phyloP scores from a whole-genome alignment of 2,329 filamentous ascomycete species.

The Penicillium sp. region DNA sequence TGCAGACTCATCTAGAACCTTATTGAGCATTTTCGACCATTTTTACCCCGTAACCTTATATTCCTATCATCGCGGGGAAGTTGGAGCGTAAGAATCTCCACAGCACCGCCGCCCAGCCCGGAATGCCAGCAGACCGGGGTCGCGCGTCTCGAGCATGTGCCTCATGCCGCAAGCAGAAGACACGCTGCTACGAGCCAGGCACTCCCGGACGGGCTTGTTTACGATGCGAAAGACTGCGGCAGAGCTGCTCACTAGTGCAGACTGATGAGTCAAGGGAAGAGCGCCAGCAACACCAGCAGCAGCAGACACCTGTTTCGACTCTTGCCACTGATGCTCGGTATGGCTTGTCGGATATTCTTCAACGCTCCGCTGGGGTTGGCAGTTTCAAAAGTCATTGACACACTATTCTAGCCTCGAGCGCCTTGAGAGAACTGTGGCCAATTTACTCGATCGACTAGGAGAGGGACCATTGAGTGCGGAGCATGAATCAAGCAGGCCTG shows the following conservation, averaged over 20 bases:
- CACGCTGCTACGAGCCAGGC: slow-evolving; percentile 43
- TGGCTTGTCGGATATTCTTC: background rate
- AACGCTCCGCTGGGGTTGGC: background rate
- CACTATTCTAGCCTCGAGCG: slow-evolving; percentile 14
- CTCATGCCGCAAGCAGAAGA: slow-evolving; percentile 45
- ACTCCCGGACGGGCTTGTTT: slow-evolving; percentile 35
- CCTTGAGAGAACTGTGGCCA: slow-evolving; percentile 19
- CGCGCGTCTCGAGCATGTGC: slow-evolving; percentile 39
- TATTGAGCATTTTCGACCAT: background rate
- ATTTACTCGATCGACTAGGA: slow-evolving; percentile 20
- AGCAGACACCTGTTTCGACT: background rate
- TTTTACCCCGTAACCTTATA: background rate
- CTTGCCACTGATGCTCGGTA: slow-evolving; percentile 21
- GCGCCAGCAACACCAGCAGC: background rate
- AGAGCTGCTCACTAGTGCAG: slow-evolving; percentile 36
- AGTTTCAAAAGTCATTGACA: background rate
- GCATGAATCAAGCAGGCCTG: slow-evolving; percentile 9
- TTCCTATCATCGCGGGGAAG: background rate
- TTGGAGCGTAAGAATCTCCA: background rate
- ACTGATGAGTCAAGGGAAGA: slow-evolving; percentile 4
- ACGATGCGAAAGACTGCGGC: slow-evolving; percentile 39
- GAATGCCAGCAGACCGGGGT: slow-evolving; percentile 23
- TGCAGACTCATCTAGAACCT: background rate
- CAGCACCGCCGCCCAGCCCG: background rate
- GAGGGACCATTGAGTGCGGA: slow-evolving; percentile 12